These are phyloP conservation scores for Cyberlindnera sargentensis DNA, from an alignment of 805 yeast genomes.

Conservation along the genomic window DNA sequence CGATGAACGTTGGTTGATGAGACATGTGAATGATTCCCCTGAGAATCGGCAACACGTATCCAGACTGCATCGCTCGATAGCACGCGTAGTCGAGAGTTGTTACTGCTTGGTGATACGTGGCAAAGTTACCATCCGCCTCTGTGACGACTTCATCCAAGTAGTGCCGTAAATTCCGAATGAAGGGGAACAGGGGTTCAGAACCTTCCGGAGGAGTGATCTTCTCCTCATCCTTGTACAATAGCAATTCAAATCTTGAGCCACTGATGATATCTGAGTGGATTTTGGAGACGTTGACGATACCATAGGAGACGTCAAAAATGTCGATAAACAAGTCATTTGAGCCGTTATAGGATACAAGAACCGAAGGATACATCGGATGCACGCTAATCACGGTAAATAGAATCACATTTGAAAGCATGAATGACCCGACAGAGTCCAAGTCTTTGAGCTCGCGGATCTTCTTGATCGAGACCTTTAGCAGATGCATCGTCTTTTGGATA, in stretches of 20 bases:
- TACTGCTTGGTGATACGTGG: constrained; percentile 7
- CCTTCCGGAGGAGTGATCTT: constrained; percentile 5
- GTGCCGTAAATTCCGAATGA: constrained; percentile 9
- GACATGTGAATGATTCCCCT: constrained; percentile 10
- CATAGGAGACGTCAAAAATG: constrained; percentile 12
- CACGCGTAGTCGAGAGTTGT: constrained; percentile 13
- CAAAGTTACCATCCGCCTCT: neutral
- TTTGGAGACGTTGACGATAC: constrained; percentile 4
- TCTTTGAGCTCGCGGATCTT: neutral
- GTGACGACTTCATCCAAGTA: constrained; percentile 8
- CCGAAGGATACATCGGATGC: constrained; percentile 15
- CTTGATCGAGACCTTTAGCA: constrained; percentile 1
- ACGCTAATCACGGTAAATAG: constrained; percentile 16
- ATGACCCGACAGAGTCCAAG: constrained; percentile 9
- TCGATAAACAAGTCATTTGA: constrained; percentile 8
- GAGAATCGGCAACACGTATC: constrained; percentile 17
- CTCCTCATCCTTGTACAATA: constrained; percentile 11
- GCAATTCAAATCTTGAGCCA: constrained; percentile 9
- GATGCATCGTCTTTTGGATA: constrained; percentile 8
- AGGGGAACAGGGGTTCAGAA: constrained; percentile 7
- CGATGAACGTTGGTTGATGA: constrained; percentile 3
- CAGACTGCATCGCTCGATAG: constrained; percentile 13
- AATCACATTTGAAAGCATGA: constrained; percentile 14
- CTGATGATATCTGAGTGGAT: constrained; percentile 3
- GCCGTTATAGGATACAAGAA: constrained; percentile 9